Conservation (phyloP, 164 flowering plant species). For the Nymphaea thermarum region DNA sequence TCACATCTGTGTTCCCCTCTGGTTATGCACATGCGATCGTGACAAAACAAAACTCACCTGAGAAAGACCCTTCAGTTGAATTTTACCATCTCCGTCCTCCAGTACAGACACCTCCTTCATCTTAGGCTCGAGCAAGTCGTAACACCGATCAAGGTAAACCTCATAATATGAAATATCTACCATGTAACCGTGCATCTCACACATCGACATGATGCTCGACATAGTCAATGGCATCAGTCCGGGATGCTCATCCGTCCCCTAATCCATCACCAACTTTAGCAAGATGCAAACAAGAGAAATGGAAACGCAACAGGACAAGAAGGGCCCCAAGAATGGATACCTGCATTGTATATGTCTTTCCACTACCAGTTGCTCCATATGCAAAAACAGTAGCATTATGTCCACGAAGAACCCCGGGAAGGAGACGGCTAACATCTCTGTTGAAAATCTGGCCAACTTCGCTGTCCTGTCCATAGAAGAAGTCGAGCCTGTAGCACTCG, state of each 20-base stretch:
- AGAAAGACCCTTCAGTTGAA: constrained; percentile 78
- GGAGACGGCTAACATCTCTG: constrained; percentile 65
- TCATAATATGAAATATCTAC: constrained; percentile 79
- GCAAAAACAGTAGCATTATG: constrained; percentile 82
- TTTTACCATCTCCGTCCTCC: constrained; percentile 68
- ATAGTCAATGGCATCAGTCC: constrained; percentile 77
- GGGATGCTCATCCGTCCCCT: constrained; percentile 68
- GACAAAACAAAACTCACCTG: constrained; percentile 6
- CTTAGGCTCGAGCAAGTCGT: constrained; percentile 66
- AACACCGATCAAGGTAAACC: constrained; percentile 83
- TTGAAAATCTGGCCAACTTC: constrained; percentile 43
- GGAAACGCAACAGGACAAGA: background rate
- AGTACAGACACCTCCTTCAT: constrained; percentile 52
- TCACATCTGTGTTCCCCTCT: no score
- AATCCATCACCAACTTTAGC: constrained; percentile 9
- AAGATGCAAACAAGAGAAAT: background rate
- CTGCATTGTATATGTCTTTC: constrained; percentile 96
- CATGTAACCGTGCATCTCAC: constrained; percentile 30
- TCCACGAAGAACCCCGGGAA: constrained; percentile 63
- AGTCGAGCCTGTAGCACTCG: constrained; percentile 78
- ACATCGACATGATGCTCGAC: constrained; percentile 48
- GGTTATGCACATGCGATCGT: no score
- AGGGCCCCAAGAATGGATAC: constrained; percentile 16
- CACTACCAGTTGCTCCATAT: constrained; percentile 96
- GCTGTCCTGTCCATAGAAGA: constrained; percentile 50